A percentile compares a stretch with the other conserved stretches of the same genome.
Evolutionary conservation across 2,329 filamentous ascomycete species (phyloP).

Genomic region (Waltergamsia citrina): DNA sequence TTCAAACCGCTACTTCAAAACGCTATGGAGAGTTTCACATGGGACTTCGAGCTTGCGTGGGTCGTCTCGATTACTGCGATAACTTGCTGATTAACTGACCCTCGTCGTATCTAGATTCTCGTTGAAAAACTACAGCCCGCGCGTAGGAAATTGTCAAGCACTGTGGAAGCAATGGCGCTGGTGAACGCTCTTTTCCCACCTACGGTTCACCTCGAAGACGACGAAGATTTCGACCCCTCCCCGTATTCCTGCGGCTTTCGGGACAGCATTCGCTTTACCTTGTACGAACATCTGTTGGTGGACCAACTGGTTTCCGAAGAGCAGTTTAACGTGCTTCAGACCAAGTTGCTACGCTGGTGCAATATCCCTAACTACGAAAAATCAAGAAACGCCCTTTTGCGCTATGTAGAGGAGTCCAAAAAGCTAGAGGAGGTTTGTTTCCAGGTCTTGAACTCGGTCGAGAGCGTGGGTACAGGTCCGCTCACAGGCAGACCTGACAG

Average conservation of each 20-base stretch:
- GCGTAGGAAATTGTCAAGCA: constrained; percentile 5
- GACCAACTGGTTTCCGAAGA: constrained; percentile 9
- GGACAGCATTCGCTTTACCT: constrained; percentile 22
- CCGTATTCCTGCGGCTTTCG: constrained; percentile 20
- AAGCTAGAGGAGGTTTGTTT: constrained; percentile 18
- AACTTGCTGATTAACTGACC: neutral
- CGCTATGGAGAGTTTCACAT: constrained; percentile 20
- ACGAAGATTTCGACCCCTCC: constrained; percentile 13
- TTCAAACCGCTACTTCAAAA: constrained; percentile 15
- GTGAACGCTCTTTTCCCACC: constrained; percentile 25
- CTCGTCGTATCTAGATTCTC: constrained; percentile 13
- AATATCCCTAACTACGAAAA: constrained; percentile 18
- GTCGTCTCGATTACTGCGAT: neutral
- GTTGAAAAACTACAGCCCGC: constrained; percentile 13
- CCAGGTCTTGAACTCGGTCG: constrained; percentile 1
- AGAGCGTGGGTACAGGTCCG: neutral
- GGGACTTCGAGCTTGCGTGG: constrained; percentile 21
- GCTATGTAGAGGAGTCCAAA: constrained; percentile 21
- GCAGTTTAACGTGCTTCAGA: constrained; percentile 14
- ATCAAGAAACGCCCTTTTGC: constrained; percentile 16
- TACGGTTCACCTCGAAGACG: constrained; percentile 9
- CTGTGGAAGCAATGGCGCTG: constrained; percentile 18
- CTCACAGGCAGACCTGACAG: constrained; percentile 1
- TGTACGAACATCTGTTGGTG: constrained; percentile 23
- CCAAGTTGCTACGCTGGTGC: constrained; percentile 22